Evolutionary conservation across 164 flowering plant species (phyloP).

Genomic region (Berberis vulgaris): DNA sequence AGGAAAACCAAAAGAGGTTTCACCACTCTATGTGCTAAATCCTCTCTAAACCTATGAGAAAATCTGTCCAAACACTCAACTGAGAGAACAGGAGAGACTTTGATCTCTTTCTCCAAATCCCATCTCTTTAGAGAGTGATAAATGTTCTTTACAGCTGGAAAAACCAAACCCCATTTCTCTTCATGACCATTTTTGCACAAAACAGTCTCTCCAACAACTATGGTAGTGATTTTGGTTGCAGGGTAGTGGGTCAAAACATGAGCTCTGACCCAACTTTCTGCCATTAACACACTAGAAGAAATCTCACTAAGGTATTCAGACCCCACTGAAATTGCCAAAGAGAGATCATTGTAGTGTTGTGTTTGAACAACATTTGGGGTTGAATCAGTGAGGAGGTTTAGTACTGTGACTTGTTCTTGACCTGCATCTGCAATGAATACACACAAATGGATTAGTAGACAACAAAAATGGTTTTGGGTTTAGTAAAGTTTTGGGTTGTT

Average conservation of each 20-base stretch:
- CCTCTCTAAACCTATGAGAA: slow-evolving; percentile 18
- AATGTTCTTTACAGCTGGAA: slow-evolving; percentile 53
- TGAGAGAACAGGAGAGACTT: slow-evolving; percentile 48
- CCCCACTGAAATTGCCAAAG: neutral
- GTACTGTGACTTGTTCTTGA: neutral
- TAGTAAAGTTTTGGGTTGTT: neutral
- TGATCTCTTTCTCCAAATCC: slow-evolving; percentile 67
- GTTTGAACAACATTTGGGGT: slow-evolving; percentile 1
- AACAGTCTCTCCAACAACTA: slow-evolving; percentile 46
- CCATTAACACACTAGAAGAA: slow-evolving; percentile 35
- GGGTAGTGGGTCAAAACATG: slow-evolving; percentile 57
- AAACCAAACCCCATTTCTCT: slow-evolving; percentile 28
- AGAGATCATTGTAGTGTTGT: neutral
- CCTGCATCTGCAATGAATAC: neutral
- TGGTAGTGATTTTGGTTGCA: slow-evolving; percentile 42
- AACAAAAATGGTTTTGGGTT: neutral
- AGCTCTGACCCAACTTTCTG: slow-evolving; percentile 65
- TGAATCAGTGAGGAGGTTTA: neutral
- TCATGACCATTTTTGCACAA: slow-evolving; percentile 34
- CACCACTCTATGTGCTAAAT: slow-evolving; percentile 21
- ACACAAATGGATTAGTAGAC: neutral
- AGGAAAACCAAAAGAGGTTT: slow-evolving; percentile 48
- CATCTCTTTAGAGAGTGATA: slow-evolving; percentile 55
- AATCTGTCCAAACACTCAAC: slow-evolving; percentile 27
- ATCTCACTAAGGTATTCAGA: neutral